Conservation (phyloP, 768 basidiomycete species). For the Hortiboletus campestris region DNA sequence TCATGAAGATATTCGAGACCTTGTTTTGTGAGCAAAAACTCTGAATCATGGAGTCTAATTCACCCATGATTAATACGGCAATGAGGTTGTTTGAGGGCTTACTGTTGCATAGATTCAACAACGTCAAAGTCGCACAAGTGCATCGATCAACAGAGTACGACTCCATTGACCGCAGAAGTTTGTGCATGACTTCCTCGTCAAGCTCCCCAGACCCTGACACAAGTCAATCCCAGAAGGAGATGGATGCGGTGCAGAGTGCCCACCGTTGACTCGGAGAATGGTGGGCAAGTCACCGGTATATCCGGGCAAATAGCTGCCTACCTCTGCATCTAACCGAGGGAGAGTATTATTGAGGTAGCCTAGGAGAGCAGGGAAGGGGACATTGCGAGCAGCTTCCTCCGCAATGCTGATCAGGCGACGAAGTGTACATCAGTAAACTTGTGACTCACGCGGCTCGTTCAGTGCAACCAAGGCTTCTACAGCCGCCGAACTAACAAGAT, state of each 20-base stretch:
- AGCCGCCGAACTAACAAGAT: constrained; percentile 3
- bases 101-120: constrained; percentile 6
- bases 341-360: constrained; percentile 1
- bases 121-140: constrained; percentile 3
- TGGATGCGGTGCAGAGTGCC: neutral
- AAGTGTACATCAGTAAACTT: neutral
- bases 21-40: neutral
- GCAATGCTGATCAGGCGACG: neutral
- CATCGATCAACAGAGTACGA: neutral
- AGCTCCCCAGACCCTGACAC: neutral
- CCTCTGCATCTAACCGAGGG: constrained; percentile 1
- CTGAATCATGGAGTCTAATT: neutral
- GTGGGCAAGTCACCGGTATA: neutral
- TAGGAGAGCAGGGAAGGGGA: neutral
- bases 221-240: neutral
- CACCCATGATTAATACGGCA: neutral
- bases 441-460: neutral
- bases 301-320: neutral
- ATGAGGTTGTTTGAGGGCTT: neutral
- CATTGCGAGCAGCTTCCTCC: neutral
- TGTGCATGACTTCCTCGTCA: neutral
- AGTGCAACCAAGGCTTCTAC: constrained; percentile 5
- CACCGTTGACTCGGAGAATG: neutral
- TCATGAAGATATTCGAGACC: neutral
- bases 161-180: neutral